A percentile compares a stretch with the other conserved stretches of the same genome.
phyloP scores from a whole-genome alignment of 805 yeast genomes.

The Nakazawaea wickerhamii region DNA sequence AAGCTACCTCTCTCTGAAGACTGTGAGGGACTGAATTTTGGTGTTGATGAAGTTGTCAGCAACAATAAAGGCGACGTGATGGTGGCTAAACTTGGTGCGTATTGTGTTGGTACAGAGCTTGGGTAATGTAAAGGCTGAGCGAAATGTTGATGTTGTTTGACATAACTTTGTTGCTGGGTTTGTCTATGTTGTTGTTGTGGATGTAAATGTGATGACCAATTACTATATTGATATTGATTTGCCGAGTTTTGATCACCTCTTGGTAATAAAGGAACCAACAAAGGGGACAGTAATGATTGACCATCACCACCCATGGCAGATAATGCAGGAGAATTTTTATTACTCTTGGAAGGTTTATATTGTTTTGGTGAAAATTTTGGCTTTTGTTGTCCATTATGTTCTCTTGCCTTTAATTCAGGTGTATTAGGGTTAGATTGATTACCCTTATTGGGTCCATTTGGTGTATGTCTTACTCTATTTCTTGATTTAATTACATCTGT shows the following conservation, averaged over 20 bases:
- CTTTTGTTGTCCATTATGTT: conserved; percentile 18
- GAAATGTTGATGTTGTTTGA: conserved; percentile 17
- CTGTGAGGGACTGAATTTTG: conserved; percentile 34
- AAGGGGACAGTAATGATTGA: conserved; percentile 26
- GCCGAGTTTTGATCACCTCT: conserved; percentile 23
- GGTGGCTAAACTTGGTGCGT: conserved; percentile 57
- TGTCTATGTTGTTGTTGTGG: conserved; percentile 13
- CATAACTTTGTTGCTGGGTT: conserved; percentile 15
- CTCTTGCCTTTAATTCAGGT: conserved; percentile 52
- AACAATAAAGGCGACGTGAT: conserved; percentile 62
- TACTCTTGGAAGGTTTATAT: conserved; percentile 24
- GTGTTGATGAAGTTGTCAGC: conserved; percentile 39
- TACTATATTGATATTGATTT: conserved; percentile 18
- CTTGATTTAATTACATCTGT: conserved; percentile 91
- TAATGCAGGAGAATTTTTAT: conserved; percentile 13
- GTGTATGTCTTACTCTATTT: conserved; percentile 64
- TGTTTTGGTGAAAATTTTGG: conserved; percentile 32
- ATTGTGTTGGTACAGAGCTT: conserved; percentile 63
- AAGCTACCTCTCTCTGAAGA: conserved; percentile 25
- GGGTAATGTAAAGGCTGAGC: conserved; percentile 63
- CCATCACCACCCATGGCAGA: not conserved
- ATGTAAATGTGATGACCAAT: conserved; percentile 13
- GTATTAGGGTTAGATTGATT: conserved; percentile 42
- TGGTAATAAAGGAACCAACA: conserved; percentile 35
- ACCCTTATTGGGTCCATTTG: conserved; percentile 15